A percentile compares a stretch with the other conserved stretches of the same genome.
These are phyloP conservation scores for Eremochloa ophiuroides DNA, from an alignment of 176 grass and related monocot genomes.

Conservation along the genomic window DNA sequence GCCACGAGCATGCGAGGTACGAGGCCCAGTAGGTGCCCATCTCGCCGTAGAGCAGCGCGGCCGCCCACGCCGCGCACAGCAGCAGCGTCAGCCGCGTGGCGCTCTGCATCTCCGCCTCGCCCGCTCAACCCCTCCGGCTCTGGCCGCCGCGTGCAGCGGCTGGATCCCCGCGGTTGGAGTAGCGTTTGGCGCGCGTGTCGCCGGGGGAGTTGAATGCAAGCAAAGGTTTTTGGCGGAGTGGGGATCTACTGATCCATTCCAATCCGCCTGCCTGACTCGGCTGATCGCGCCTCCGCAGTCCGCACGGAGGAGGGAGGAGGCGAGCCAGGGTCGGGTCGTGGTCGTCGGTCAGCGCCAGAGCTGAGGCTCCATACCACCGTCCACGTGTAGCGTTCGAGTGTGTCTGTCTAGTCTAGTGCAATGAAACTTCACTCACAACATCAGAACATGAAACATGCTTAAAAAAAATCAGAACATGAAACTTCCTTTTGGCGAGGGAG, in stretches of 20 bases:
- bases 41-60: conserved; percentile 84
- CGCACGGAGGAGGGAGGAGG: not conserved
- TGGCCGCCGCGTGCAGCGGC: not conserved
- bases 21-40: conserved; percentile 75
- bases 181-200: not conserved
- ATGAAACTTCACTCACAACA: too few relatives aligned
- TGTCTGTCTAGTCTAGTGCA: too few relatives aligned
- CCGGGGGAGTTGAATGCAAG: not conserved
- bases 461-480: too few relatives aligned
- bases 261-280: not conserved
- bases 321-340: too few relatives aligned
- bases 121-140: not conserved
- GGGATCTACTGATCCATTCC: not conserved
- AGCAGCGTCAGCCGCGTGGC: conserved; percentile 68
- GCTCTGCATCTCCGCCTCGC: conserved; percentile 47
- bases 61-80: conserved; percentile 77
- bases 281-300: too few relatives aligned
- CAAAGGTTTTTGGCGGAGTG: conserved; percentile 1
- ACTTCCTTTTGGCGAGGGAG: too few relatives aligned
- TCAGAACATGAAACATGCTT: too few relatives aligned
- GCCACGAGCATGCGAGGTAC: conserved; percentile 85
- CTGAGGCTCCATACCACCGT: too few relatives aligned
- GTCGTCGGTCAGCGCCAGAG: not conserved
- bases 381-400: too few relatives aligned
- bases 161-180: not conserved